phyloP scores from a whole-genome alignment of 371 early-diverging fungal genomes.

The Mucor lusitanicus region DNA sequence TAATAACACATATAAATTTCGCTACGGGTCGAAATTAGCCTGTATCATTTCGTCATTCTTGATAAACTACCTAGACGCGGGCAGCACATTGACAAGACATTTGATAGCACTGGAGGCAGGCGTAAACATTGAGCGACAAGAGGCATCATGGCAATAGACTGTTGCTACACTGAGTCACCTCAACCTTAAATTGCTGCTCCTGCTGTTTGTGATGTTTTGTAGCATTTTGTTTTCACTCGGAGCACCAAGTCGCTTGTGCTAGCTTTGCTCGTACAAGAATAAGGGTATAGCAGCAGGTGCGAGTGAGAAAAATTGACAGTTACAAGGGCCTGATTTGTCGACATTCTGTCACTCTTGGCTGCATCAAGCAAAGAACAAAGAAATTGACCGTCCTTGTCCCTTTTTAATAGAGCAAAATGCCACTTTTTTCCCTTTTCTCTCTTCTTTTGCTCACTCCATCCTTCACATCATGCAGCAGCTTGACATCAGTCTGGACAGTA shows the following conservation, averaged over 20 bases:
- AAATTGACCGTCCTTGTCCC: background rate
- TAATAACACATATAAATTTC: background rate
- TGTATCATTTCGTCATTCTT: background rate
- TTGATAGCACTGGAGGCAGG: background rate
- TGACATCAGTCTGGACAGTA: constrained; percentile 22
- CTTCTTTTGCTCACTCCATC: background rate
- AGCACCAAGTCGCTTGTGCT: background rate
- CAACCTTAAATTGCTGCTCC: background rate
- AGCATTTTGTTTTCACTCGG: background rate
- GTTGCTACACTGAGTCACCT: background rate
- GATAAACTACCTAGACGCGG: background rate
- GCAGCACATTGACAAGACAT: background rate
- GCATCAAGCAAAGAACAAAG: background rate
- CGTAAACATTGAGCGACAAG: background rate
- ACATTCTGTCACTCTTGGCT: background rate
- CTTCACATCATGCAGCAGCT: constrained; percentile 19
- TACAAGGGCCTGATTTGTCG: background rate
- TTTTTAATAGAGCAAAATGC: background rate
- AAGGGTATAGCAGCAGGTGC: background rate
- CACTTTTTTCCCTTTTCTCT: background rate
- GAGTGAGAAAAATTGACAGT: constrained; percentile 8
- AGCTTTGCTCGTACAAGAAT: background rate
- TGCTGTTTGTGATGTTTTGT: background rate
- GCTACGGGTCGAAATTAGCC: background rate
- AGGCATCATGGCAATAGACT: background rate